These are phyloP conservation scores for Auriculariales sp. DNA, from an alignment of 768 basidiomycete species.

Conservation along the genomic window DNA sequence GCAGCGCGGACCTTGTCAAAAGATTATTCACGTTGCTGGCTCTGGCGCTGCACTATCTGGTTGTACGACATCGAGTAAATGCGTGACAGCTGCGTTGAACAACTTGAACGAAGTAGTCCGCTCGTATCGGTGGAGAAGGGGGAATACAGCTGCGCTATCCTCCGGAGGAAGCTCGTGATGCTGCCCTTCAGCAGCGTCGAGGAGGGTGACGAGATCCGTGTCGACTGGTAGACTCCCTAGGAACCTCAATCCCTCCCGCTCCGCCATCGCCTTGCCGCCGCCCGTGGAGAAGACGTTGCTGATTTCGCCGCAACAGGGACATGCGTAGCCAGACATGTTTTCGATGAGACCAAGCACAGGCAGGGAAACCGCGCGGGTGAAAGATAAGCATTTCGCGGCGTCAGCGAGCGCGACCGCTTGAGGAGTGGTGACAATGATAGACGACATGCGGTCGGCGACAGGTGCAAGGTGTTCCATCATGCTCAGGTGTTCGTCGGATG, in stretches of 20 bases:
- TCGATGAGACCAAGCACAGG: constrained; percentile 88
- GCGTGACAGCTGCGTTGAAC: constrained; percentile 44
- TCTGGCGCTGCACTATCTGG: too few species aligned
- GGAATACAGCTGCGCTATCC: constrained; percentile 23
- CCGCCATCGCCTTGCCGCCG: constrained; percentile 82
- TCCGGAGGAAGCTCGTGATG: constrained; percentile 5
- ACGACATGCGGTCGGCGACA: constrained; percentile 54
- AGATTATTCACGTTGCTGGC: too few species aligned
- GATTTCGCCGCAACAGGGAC: constrained; percentile 92
- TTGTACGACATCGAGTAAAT: too few species aligned
- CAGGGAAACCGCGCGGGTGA: constrained; percentile 74
- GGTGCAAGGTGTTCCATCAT: constrained; percentile 88
- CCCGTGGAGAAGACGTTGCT: constrained; percentile 91
- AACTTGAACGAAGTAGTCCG: constrained; percentile 54
- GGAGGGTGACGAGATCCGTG: constrained; percentile 70
- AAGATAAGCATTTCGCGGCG: constrained; percentile 91
- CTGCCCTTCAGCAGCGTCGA: constrained; percentile 47
- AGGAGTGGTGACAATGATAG: constrained; percentile 91
- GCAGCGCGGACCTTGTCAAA: too few species aligned
- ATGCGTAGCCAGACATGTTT: constrained; percentile 98
- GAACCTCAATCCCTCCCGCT: constrained; percentile 55
- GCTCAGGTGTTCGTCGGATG: constrained; percentile 96
- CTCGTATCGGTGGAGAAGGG: constrained; percentile 45
- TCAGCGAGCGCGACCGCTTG: constrained; percentile 94
- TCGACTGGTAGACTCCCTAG: constrained; percentile 88